Conservation (phyloP, 2,329 filamentous ascomycete species). For the Lachnellula hyalina region DNA sequence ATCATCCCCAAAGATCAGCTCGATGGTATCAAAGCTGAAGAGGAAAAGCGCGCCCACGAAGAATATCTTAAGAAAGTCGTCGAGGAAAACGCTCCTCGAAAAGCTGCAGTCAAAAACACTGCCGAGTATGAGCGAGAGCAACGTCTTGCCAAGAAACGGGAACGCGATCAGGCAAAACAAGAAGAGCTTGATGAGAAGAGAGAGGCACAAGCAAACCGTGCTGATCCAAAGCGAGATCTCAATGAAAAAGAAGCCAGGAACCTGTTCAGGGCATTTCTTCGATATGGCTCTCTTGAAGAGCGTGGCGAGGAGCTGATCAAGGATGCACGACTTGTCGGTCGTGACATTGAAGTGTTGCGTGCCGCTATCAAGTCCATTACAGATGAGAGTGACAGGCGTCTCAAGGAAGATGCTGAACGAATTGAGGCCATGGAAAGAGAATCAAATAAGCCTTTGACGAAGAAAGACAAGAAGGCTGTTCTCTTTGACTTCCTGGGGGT, state of each 20-base stretch:
- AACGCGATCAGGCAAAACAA: slow-evolving; percentile 62
- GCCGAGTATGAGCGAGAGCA: slow-evolving; percentile 59
- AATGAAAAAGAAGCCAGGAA: slow-evolving; percentile 91
- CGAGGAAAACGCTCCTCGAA: slow-evolving; percentile 80
- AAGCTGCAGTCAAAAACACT: slow-evolving; percentile 54
- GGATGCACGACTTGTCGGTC: slow-evolving; percentile 77
- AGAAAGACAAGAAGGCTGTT: slow-evolving; percentile 97
- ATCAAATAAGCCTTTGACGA: slow-evolving; percentile 75
- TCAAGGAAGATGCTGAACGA: slow-evolving; percentile 66
- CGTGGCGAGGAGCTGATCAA: slow-evolving; percentile 80
- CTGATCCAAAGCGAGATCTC: slow-evolving; percentile 83
- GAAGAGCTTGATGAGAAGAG: slow-evolving; percentile 59
- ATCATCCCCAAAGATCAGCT: slow-evolving; percentile 95
- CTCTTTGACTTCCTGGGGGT: slow-evolving; percentile 91
- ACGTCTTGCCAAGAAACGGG: slow-evolving; percentile 59
- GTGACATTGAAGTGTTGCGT: slow-evolving; percentile 75
- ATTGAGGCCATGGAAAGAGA: slow-evolving; percentile 61
- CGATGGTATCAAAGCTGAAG: slow-evolving; percentile 81
- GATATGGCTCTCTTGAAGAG: slow-evolving; percentile 86
- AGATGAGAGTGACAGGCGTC: slow-evolving; percentile 63
- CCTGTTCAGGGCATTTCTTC: slow-evolving; percentile 82
- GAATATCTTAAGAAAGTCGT: slow-evolving; percentile 76
- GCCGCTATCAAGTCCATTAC: slow-evolving; percentile 64
- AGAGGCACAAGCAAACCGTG: slow-evolving; percentile 67
- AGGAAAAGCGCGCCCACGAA: slow-evolving; percentile 77